These are phyloP conservation scores for Rutstroemia sp. DNA, from an alignment of 2,329 filamentous ascomycete genomes.

Conservation along the genomic window DNA sequence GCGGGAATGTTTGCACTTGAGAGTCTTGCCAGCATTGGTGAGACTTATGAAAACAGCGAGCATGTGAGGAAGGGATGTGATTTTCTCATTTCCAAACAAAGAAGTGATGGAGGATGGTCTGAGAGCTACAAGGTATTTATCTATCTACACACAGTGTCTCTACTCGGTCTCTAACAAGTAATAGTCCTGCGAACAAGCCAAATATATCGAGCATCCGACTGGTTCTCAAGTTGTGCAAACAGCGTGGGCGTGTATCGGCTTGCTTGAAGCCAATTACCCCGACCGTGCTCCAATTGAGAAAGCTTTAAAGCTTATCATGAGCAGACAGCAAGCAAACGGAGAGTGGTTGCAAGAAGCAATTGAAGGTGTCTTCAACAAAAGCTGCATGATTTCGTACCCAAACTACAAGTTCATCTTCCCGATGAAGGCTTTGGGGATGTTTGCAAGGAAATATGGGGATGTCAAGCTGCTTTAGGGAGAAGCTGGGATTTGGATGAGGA, in stretches of 20 bases:
- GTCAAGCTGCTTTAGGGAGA: conserved; percentile 12
- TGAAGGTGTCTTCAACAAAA: conserved; percentile 98
- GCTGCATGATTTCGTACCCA: conserved; percentile 97
- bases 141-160: background rate
- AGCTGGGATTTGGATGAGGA: background rate
- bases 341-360: conserved; percentile 96
- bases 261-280: conserved; percentile 79
- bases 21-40: conserved; percentile 71
- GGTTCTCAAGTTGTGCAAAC: conserved; percentile 91
- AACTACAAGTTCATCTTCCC: conserved; percentile 99
- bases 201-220: conserved; percentile 66
- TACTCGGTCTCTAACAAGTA: conserved; percentile 14
- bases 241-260: conserved; percentile 76
- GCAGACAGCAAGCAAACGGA: conserved; percentile 76
- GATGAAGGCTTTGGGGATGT: conserved; percentile 90
- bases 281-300: conserved; percentile 63
- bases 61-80: conserved; percentile 69
- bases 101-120: conserved; percentile 89
- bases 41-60: conserved; percentile 69
- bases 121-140: conserved; percentile 70
- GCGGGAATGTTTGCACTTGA: conserved; percentile 95
- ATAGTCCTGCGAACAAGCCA: conserved; percentile 67
- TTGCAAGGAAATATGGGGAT: conserved; percentile 26
- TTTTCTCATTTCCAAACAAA: conserved; percentile 79
- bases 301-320: conserved; percentile 76